A percentile compares a stretch with the other conserved stretches of the same genome.
phyloP scores from a whole-genome alignment of 2,329 filamentous ascomycete species.

The Botrytis byssoidea region DNA sequence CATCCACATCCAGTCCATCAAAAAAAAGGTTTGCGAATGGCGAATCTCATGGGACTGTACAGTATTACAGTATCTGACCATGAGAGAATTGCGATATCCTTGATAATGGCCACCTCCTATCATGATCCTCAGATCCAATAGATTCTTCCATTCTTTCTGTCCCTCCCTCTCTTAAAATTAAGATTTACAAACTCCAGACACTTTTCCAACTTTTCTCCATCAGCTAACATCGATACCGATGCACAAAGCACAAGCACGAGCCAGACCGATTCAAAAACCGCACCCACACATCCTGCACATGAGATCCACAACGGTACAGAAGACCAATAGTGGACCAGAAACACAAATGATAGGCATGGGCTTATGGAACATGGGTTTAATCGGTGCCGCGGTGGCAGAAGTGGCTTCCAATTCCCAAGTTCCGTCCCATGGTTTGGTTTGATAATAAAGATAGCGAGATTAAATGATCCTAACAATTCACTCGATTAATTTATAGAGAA shows the following conservation, averaged over 20 bases:
- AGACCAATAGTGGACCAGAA: neutral
- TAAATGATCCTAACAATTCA: neutral
- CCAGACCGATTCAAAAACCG: neutral
- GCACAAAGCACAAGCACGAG: neutral
- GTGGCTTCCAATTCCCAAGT: neutral
- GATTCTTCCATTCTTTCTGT: neutral
- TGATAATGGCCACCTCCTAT: neutral
- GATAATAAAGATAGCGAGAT: constrained; percentile 11
- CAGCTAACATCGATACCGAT: neutral
- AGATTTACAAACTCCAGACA: neutral
- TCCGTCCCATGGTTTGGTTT: neutral
- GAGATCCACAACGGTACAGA: neutral
- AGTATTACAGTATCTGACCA: neutral
- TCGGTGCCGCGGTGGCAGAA: neutral
- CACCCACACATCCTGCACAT: neutral
- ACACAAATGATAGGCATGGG: neutral
- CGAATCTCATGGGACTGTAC: neutral
- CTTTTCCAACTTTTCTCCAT: neutral
- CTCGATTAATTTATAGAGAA: neutral
- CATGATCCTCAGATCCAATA: neutral
- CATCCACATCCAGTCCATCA: neutral
- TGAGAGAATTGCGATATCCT: neutral
- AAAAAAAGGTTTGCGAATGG: neutral
- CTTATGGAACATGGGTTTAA: neutral
- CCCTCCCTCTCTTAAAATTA: neutral